Evolutionary conservation across 2,329 filamentous ascomycete species (phyloP).

Genomic region (Neonectria magnoliae): DNA sequence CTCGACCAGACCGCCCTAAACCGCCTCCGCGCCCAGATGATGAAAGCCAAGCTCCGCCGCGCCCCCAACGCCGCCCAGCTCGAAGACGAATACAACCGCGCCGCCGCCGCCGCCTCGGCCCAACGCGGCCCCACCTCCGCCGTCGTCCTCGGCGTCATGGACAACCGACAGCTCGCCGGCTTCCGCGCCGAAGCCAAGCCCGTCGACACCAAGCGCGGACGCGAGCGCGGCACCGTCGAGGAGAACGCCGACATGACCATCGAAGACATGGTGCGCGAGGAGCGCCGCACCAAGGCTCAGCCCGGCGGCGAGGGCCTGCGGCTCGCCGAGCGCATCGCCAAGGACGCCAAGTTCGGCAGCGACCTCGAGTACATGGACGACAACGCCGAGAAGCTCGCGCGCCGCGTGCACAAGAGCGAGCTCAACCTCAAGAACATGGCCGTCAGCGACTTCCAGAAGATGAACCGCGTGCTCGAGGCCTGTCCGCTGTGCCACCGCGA

Average conservation of each 20-base stretch:
- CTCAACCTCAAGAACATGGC: constrained; percentile 88
- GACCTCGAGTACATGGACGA: constrained; percentile 98
- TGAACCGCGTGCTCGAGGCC: constrained; percentile 84
- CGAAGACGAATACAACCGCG: constrained; percentile 84
- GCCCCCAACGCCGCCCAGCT: constrained; percentile 79
- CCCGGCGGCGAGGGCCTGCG: constrained; percentile 81
- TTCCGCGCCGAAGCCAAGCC: constrained; percentile 77
- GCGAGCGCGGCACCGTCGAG: constrained; percentile 84
- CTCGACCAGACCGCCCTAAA: constrained; percentile 86
- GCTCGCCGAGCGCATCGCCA: constrained; percentile 92
- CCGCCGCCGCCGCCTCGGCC: constrained; percentile 70
- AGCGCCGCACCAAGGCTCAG: constrained; percentile 83
- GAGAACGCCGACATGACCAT: constrained; percentile 97
- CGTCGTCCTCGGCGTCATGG: constrained; percentile 86
- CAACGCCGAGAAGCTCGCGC: constrained; percentile 89
- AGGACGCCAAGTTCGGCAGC: constrained; percentile 89
- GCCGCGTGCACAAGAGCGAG: constrained; percentile 87
- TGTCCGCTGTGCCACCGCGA: constrained; percentile 96
- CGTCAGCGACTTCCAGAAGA: constrained; percentile 88
- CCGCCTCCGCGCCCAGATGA: constrained; percentile 89
- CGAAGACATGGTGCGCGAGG: constrained; percentile 96
- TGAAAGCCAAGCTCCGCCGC: constrained; percentile 91
- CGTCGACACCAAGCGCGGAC: constrained; percentile 81
- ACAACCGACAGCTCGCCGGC: constrained; percentile 88
- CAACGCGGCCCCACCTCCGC: constrained; percentile 59